A percentile compares a stretch with the other conserved stretches of the same genome.
These are phyloP conservation scores for Aspergillus avenaceus DNA, from an alignment of 495 filamentous ascomycete species.

Conservation along the genomic window DNA sequence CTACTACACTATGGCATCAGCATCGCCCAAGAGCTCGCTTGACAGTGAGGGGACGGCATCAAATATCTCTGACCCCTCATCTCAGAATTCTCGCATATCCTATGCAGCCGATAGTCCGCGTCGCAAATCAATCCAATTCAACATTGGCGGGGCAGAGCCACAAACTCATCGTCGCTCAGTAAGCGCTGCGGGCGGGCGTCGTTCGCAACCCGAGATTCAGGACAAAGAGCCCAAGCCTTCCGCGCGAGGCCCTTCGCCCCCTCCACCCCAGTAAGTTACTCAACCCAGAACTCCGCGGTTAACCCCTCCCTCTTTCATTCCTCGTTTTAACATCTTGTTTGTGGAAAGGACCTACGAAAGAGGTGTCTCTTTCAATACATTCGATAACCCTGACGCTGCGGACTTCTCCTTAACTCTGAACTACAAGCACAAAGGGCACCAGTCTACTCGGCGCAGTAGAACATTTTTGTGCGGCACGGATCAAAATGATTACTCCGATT, in stretches of 20 bases:
- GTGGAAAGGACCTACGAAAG: conserved; percentile 44
- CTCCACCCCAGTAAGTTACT: conserved; percentile 33
- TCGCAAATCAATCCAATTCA: conserved; percentile 43
- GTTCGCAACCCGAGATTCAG: conserved; percentile 18
- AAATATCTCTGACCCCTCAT: conserved; percentile 25
- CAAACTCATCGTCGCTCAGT: conserved; percentile 27
- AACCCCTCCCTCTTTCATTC: background rate
- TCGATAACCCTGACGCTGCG: conserved; percentile 76
- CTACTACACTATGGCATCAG: conserved; percentile 23
- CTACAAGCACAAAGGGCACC: conserved; percentile 85
- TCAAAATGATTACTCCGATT: conserved; percentile 93
- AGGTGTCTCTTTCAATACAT: conserved; percentile 89
- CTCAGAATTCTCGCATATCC: conserved; percentile 19
- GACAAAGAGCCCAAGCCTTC: conserved; percentile 25
- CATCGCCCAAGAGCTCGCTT: conserved; percentile 35
- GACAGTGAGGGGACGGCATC: conserved; percentile 51
- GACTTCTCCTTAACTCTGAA: conserved; percentile 82
- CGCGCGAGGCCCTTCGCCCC: conserved; percentile 31
- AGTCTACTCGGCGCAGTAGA: conserved; percentile 74
- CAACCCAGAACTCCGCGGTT: background rate
- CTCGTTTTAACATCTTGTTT: background rate
- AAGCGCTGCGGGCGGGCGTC: conserved; percentile 26
- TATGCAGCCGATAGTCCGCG: conserved; percentile 24
- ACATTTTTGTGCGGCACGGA: conserved; percentile 95
- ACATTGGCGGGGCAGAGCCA: conserved; percentile 25